Evolutionary conservation across 768 basidiomycete genomes (phyloP), one percentile per base, ranked within the genome.

Genomic region (Rhodosporidiobolus sp.): DNA sequence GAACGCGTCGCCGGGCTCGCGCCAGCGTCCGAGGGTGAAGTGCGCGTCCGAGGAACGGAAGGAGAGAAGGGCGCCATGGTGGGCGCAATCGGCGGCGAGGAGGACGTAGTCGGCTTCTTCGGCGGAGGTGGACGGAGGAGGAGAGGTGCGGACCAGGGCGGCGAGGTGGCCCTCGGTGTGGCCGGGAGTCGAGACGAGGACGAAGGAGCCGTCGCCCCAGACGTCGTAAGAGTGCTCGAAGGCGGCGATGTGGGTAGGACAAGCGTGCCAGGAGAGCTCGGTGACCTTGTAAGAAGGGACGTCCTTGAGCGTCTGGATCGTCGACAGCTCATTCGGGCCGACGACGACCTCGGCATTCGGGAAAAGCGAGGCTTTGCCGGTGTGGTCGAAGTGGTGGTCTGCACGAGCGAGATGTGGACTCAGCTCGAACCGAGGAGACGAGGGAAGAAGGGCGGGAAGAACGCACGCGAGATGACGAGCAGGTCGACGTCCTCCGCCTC

Each of bases 361-460:
- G 63, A 73, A 76, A 35, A 24, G 62, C 3, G 34, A 22, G 32
- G 46, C 9, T 19, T 52, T 22, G 32, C 68, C 68, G 38, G 43
- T 63, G 59, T 76, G 75, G 54, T 76, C 75, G 14, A 57, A 73
- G 63, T 76, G 75, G 10, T 52, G 34, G 45, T 73, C 68, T 72
- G 56, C 49, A 4, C 10, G 22, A 32, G 17, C 1, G 16, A 30
- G 53, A 12, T 50, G 4, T 17, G 24, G 19, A 3, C n/a, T n/a
- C n/a, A 2, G 34, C n/a, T 26, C 34, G n/a, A 35, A 35, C 28
- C 34, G 52, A 30, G 52, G 9, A 26, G n/a, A 4, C 1, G 10
- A 9, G 7, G 16, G 43, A 32, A 17, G 20, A 34, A 10, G 35
- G 35, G n/a, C 46, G 28, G 17, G 53, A 22, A 28, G 24, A 22